Conservation (phyloP, 2,329 filamentous ascomycete genomes). For the Penicillium sp. region DNA sequence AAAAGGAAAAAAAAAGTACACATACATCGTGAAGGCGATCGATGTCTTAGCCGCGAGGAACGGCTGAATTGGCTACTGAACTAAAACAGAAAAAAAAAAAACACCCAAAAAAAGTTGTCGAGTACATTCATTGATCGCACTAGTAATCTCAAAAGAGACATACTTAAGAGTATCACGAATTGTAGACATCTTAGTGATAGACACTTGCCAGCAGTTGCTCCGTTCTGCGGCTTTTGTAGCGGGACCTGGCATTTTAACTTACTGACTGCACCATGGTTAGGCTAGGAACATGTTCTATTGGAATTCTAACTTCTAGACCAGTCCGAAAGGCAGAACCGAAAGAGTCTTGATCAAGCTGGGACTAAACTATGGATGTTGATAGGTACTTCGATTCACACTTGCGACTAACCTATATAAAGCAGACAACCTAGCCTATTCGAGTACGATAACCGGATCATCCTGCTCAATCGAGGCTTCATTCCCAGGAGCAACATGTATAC, state of each 20-base stretch:
- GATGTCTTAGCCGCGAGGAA: background rate
- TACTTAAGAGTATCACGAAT: background rate
- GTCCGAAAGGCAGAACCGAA: background rate
- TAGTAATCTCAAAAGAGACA: background rate
- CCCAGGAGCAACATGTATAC: constrained; percentile 15
- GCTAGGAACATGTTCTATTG: background rate
- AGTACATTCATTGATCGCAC: background rate
- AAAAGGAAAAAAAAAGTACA: too few relatives aligned
- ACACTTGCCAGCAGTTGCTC: background rate
- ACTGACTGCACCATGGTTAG: background rate
- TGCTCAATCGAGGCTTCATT: constrained; percentile 3
- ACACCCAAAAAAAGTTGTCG: background rate
- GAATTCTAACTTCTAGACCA: background rate
- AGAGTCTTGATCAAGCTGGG: background rate
- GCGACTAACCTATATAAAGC: background rate
- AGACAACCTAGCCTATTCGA: constrained; percentile 8
- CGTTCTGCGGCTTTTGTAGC: background rate
- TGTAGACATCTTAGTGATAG: background rate
- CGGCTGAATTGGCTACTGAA: background rate
- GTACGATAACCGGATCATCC: constrained; percentile 2
- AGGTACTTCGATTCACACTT: background rate
- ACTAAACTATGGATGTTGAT: background rate
- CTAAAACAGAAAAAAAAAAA: background rate
- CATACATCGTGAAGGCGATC: background rate
- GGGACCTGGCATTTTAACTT: background rate